Conservation (phyloP, 2,329 filamentous ascomycete genomes). For the Monosporascus sp. region DNA sequence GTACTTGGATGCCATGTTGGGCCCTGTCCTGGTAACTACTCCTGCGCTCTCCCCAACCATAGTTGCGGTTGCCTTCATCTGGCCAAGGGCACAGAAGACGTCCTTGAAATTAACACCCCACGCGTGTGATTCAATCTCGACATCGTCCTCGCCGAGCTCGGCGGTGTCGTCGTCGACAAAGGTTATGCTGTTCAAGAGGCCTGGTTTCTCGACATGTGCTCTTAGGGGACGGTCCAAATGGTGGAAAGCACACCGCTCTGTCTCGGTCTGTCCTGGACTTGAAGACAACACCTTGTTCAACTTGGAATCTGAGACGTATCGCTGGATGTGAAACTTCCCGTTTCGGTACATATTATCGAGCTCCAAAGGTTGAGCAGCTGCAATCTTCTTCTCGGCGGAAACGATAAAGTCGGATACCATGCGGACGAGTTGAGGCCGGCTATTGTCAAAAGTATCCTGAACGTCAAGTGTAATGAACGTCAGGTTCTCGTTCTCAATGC, state of each 20-base stretch:
- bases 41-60: conserved; percentile 11
- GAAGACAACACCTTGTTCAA: background rate
- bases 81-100: conserved; percentile 11
- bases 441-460: background rate
- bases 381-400: background rate
- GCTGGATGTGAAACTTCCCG: background rate
- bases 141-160: conserved; percentile 10
- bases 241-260: background rate
- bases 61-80: conserved; percentile 1
- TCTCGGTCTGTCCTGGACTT: background rate
- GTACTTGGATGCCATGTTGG: conserved; percentile 1
- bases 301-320: background rate
- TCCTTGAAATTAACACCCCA: conserved; percentile 13
- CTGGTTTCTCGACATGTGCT: conserved; percentile 10
- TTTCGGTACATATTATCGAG: background rate
- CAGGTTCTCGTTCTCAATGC: background rate
- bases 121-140: conserved; percentile 15
- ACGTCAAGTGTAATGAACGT: background rate
- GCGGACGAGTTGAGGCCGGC: background rate
- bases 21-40: conserved; percentile 8
- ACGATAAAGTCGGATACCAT: background rate
- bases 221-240: conserved; percentile 5
- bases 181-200: conserved; percentile 8
- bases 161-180: conserved; percentile 5
- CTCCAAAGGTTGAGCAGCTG: background rate